phyloP scores from a whole-genome alignment of 495 filamentous ascomycete genomes.

The Talaromyces stipitatus region DNA sequence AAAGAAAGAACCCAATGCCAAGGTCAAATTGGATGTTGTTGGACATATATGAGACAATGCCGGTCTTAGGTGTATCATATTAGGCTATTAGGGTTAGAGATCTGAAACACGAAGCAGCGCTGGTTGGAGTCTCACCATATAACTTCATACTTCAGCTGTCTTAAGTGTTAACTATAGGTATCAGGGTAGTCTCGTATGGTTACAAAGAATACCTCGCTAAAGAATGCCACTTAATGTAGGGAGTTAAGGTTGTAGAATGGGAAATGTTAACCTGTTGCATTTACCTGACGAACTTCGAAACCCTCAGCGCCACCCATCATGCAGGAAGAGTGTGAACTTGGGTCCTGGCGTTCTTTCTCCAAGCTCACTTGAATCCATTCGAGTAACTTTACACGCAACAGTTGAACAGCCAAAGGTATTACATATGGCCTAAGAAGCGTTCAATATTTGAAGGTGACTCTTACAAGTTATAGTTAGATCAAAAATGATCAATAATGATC shows the following conservation, averaged over 20 bases:
- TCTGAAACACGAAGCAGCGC: neutral
- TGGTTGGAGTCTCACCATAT: neutral
- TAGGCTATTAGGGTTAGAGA: slow-evolving; percentile 3
- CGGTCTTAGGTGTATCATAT: neutral
- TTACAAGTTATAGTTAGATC: no score
- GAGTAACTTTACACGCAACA: neutral
- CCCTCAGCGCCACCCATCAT: neutral
- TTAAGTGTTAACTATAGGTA: neutral
- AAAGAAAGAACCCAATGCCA: no score
- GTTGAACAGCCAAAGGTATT: neutral
- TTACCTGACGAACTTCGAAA: neutral
- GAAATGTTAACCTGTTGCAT: neutral
- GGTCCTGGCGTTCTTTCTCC: neutral
- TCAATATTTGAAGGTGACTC: neutral
- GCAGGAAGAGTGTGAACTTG: neutral
- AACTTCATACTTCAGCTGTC: neutral
- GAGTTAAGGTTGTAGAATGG: neutral
- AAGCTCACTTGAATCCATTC: neutral
- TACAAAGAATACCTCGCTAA: no score
- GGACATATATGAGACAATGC: neutral
- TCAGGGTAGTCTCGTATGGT: neutral
- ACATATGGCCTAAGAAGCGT: neutral
- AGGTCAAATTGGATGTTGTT: neutral
- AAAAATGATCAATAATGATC: no score
- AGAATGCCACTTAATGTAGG: no score